These are phyloP conservation scores for Coniochaeta sp. DNA, from an alignment of 2,329 filamentous ascomycete species.

Conservation along the genomic window DNA sequence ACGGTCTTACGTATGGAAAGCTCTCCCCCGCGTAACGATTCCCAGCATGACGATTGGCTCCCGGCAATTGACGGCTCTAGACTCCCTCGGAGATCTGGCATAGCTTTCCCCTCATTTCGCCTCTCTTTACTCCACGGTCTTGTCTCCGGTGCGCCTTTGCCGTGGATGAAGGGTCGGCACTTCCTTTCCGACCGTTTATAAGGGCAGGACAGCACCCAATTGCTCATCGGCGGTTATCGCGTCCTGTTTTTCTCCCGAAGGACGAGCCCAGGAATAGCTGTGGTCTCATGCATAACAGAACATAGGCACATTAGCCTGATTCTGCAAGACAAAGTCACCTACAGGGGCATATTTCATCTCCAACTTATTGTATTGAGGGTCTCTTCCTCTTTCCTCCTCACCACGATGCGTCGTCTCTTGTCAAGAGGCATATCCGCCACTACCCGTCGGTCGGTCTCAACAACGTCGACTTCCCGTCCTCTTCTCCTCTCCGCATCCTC, in stretches of 20 bases:
- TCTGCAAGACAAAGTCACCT: not conserved
- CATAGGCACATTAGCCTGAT: constrained; percentile 2
- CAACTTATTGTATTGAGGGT: not conserved
- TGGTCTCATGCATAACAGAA: not conserved
- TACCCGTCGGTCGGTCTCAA: constrained; percentile 23
- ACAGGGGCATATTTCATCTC: not conserved
- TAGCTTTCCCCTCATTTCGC: not conserved
- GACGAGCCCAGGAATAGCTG: not conserved
- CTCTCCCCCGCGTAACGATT: not conserved
- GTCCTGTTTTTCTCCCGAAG: not conserved
- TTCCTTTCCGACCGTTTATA: not conserved
- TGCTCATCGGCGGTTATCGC: not conserved
- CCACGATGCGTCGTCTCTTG: constrained; percentile 39
- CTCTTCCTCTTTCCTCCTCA: constrained; percentile 2
- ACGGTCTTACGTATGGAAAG: no score
- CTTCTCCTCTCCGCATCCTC: not conserved
- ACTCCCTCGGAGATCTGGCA: not conserved
- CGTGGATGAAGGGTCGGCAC: not conserved
- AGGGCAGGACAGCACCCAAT: not conserved
- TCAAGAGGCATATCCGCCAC: constrained; percentile 29
- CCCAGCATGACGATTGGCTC: not conserved
- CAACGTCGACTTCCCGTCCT: constrained; percentile 11
- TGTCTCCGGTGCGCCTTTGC: not conserved
- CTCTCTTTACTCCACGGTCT: not conserved
- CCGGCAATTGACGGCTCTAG: constrained; percentile 4